phyloP scores from a whole-genome alignment of 2,329 filamentous ascomycete genomes.

The Phoma sp. region DNA sequence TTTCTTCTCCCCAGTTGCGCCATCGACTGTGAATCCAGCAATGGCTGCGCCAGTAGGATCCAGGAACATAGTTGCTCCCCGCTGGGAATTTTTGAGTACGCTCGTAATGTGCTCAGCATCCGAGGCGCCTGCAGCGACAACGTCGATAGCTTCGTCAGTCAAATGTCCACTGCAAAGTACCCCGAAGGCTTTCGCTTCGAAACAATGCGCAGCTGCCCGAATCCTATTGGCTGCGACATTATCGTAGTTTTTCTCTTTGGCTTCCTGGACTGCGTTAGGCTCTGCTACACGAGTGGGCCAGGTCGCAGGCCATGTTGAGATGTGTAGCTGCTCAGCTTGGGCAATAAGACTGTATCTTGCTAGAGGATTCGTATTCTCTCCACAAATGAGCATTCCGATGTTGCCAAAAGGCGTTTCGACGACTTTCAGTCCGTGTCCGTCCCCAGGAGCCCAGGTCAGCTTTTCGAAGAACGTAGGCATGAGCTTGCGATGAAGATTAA shows the following conservation, averaged over 20 bases:
- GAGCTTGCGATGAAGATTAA: conserved; percentile 62
- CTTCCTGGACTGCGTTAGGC: neutral
- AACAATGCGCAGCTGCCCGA: conserved; percentile 62
- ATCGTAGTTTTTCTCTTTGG: conserved; percentile 54
- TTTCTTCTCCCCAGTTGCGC: conserved; percentile 22
- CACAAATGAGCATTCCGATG: conserved; percentile 61
- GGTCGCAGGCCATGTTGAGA: conserved; percentile 62
- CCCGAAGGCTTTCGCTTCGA: conserved; percentile 65
- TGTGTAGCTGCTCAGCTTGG: conserved; percentile 63
- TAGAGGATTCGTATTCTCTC: conserved; percentile 65
- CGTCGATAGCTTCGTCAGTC: conserved; percentile 49
- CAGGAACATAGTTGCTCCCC: conserved; percentile 59
- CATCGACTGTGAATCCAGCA: conserved; percentile 48
- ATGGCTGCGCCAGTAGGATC: conserved; percentile 57
- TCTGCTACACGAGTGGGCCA: conserved; percentile 57
- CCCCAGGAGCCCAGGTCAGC: conserved; percentile 60
- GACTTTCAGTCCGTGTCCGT: conserved; percentile 58
- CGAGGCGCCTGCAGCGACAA: conserved; percentile 37
- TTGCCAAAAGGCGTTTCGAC: conserved; percentile 55
- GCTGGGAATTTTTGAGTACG: conserved; percentile 49
- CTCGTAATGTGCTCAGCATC: conserved; percentile 36
- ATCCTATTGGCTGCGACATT: conserved; percentile 62
- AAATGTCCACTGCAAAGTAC: conserved; percentile 57
- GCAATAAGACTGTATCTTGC: conserved; percentile 61
- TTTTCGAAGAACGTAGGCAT: conserved; percentile 65